phyloP scores from a whole-genome alignment of 2,329 filamentous ascomycete genomes.

The Alternaria sp. region DNA sequence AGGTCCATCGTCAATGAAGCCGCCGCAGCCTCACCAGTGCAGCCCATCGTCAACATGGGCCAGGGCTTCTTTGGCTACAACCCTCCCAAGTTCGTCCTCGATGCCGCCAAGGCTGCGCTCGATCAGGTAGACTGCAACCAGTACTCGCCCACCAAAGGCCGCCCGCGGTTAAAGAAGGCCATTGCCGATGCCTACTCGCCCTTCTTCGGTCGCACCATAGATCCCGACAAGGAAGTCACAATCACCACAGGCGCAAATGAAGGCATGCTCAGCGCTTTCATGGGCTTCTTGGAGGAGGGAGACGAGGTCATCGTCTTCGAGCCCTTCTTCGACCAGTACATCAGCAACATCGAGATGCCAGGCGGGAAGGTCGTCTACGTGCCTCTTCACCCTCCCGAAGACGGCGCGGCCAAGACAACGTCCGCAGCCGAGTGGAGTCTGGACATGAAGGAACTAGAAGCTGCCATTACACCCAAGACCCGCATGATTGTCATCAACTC shows the following conservation, averaged over 20 bases:
- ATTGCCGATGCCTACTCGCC: conserved; percentile 92
- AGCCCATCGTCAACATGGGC: conserved; percentile 73
- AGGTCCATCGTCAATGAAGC: conserved; percentile 73
- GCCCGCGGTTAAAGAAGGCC: conserved; percentile 89
- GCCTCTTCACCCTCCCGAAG: conserved; percentile 85
- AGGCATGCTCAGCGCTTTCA: conserved; percentile 94
- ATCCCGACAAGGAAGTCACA: conserved; percentile 91
- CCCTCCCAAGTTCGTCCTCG: conserved; percentile 85
- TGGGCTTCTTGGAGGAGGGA: conserved; percentile 92
- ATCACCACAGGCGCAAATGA: conserved; percentile 94
- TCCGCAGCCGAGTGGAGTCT: conserved; percentile 89
- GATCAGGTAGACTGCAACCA: conserved; percentile 97
- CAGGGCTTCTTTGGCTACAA: conserved; percentile 91
- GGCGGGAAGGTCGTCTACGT: conserved; percentile 95
- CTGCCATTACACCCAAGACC: conserved; percentile 81
- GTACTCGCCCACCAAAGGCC: conserved; percentile 94
- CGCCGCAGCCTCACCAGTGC: conserved; percentile 66
- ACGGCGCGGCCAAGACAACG: conserved; percentile 79
- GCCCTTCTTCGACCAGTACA: conserved; percentile 99
- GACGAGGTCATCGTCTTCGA: conserved; percentile 99
- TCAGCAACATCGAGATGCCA: conserved; percentile 98
- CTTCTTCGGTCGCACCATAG: conserved; percentile 78
- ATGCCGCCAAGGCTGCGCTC: conserved; percentile 88
- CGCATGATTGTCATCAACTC: conserved; percentile 96
- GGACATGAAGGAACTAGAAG: conserved; percentile 81